A percentile compares a stretch with the other conserved stretches of the same genome.
Conservation (phyloP, 2,329 filamentous ascomycete species). For the Colletotrichum echinochloae region DNA sequence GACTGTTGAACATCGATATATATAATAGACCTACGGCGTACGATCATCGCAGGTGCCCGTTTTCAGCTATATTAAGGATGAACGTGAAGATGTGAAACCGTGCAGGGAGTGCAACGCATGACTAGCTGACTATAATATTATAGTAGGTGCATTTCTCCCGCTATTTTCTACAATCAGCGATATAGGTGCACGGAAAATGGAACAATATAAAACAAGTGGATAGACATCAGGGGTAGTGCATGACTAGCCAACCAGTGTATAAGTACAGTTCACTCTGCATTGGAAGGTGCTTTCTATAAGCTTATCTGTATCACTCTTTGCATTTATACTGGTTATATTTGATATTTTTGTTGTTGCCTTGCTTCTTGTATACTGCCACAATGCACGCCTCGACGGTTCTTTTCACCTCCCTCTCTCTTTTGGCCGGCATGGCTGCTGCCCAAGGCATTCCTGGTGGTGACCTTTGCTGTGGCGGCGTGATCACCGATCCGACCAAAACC, state of each 20-base stretch:
- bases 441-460: background rate
- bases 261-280: background rate
- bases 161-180: background rate
- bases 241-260: background rate
- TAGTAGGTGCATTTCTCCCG: too few species aligned
- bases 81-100: too few species aligned
- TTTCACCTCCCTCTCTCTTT: background rate
- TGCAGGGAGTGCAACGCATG: too few species aligned
- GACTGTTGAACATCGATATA: background rate
- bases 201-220: too few species aligned
- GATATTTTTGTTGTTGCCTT: background rate
- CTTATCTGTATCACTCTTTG: background rate
- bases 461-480: background rate
- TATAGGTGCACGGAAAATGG: background rate
- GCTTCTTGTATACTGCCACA: background rate
- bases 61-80: too few species aligned
- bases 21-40: background rate
- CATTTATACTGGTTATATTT: background rate
- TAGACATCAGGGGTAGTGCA: too few species aligned
- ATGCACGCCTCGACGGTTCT: background rate
- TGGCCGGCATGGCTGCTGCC: background rate
- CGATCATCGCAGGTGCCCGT: background rate
- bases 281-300: background rate
- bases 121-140: too few species aligned
- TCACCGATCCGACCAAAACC: too few species aligned